Conservation (phyloP, 164 flowering plant species). For the Chloranthus sessilifolius region DNA sequence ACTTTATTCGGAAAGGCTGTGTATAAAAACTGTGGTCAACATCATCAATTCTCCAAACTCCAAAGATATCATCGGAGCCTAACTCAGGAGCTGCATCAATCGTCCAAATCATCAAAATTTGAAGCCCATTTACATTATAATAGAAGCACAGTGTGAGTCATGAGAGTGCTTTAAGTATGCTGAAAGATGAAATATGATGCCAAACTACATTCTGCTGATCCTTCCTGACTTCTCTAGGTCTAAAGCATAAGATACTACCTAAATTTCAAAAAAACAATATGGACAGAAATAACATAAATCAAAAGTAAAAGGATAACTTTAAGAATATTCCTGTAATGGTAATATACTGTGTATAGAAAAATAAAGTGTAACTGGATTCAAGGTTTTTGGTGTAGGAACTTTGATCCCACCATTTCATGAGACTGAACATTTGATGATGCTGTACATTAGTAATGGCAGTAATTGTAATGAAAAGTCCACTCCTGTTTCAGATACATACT, state of each 20-base stretch:
- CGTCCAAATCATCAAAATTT: background rate
- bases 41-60: constrained; percentile 93
- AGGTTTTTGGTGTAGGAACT: too few relatives aligned
- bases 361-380: too few relatives aligned
- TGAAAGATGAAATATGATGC: background rate
- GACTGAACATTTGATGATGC: too few relatives aligned
- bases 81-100: constrained; percentile 69
- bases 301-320: too few relatives aligned
- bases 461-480: too few relatives aligned
- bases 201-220: constrained; percentile 1
- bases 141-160: background rate
- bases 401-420: too few relatives aligned
- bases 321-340: too few relatives aligned
- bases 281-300: too few relatives aligned
- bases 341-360: too few relatives aligned
- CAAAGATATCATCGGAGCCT: constrained; percentile 51
- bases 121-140: background rate
- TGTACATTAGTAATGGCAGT: too few relatives aligned
- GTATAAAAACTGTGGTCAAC: constrained; percentile 83
- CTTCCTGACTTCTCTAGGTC: background rate
- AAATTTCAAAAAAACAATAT: too few relatives aligned
- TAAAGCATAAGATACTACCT: background rate
- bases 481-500: too few relatives aligned
- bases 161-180: background rate
- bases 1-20: constrained; percentile 93